A percentile compares a stretch with the other conserved stretches of the same genome.
phyloP scores from a whole-genome alignment of 75 land plant genomes.

The Isoetes taiwanensis region DNA sequence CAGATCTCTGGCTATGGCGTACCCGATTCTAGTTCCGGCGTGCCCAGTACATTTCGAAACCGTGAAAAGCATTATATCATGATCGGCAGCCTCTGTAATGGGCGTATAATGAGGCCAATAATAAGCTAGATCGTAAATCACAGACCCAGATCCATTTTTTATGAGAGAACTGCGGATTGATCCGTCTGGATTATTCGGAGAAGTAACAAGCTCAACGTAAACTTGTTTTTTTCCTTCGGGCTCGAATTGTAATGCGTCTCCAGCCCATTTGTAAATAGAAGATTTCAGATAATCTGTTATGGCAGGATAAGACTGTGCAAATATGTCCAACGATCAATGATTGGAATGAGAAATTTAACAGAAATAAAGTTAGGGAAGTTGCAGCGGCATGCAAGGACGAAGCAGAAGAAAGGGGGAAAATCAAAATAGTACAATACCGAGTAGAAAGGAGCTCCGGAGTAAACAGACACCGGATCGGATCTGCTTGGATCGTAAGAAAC shows the following conservation, averaged over 20 bases:
- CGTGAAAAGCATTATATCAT: slow-evolving; percentile 86
- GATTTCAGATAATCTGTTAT: slow-evolving; percentile 62
- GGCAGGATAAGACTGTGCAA: slow-evolving; percentile 54
- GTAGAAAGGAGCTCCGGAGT: slow-evolving; percentile 68
- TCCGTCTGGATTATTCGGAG: slow-evolving; percentile 93
- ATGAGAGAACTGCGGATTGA: slow-evolving; percentile 36
- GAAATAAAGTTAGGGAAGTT: background rate
- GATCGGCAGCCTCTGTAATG: slow-evolving; percentile 53
- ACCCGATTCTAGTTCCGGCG: slow-evolving; percentile 90
- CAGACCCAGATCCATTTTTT: slow-evolving; percentile 36
- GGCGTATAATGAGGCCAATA: slow-evolving; percentile 97
- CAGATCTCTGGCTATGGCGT: slow-evolving; percentile 6
- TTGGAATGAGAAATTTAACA: slow-evolving; percentile 10
- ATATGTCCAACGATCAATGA: background rate
- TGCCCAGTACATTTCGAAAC: slow-evolving; percentile 88
- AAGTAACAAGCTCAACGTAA: slow-evolving; percentile 77
- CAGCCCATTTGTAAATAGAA: slow-evolving; percentile 66
- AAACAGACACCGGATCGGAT: slow-evolving; percentile 41
- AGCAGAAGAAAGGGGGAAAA: background rate
- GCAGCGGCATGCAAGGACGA: background rate
- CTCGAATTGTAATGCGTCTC: slow-evolving; percentile 45
- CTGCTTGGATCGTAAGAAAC: slow-evolving; percentile 22
- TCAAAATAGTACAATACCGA: slow-evolving; percentile 36
- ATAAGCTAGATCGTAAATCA: slow-evolving; percentile 76
- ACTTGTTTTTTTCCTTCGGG: slow-evolving; percentile 10